Evolutionary conservation across 257 asterid species (phyloP).

Genomic region (Primulina huaijiensis): DNA sequence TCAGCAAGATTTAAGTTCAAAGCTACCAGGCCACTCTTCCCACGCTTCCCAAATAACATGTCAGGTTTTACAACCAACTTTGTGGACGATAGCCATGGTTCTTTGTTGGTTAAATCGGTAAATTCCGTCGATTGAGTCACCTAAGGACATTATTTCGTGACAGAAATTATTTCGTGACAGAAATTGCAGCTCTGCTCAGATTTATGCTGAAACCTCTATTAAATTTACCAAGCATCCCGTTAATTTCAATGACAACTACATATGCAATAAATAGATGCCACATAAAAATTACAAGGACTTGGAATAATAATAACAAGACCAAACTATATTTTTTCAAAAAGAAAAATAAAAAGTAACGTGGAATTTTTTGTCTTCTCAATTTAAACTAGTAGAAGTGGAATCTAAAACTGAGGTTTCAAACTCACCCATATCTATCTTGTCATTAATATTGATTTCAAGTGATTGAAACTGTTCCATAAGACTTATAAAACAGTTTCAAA

Average conservation of each 20-base stretch:
- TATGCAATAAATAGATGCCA: too few species aligned
- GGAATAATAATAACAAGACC: background rate
- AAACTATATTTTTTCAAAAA: background rate
- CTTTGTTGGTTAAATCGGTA: conserved; percentile 69
- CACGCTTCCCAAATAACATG: conserved; percentile 93
- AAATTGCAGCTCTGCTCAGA: conserved; percentile 1
- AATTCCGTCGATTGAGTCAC: conserved; percentile 71
- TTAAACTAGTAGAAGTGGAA: background rate
- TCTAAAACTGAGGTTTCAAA: background rate
- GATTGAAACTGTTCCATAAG: too few species aligned
- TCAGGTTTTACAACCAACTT: conserved; percentile 90
- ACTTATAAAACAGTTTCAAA: background rate
- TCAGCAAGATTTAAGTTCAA: conserved; percentile 75
- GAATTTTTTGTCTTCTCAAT: background rate
- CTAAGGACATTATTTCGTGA: conserved; percentile 32
- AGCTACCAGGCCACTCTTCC: conserved; percentile 92
- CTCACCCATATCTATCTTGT: background rate
- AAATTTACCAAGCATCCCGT: background rate
- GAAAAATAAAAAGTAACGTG: too few species aligned
- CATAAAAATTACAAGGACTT: background rate
- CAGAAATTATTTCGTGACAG: conserved; percentile 21
- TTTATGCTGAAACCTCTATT: conserved; percentile 14
- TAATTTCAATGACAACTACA: background rate
- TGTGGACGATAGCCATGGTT: conserved; percentile 85
- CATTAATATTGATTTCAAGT: background rate